phyloP scores from a whole-genome alignment of 78 protist genomes.

The Acrasis kona region DNA sequence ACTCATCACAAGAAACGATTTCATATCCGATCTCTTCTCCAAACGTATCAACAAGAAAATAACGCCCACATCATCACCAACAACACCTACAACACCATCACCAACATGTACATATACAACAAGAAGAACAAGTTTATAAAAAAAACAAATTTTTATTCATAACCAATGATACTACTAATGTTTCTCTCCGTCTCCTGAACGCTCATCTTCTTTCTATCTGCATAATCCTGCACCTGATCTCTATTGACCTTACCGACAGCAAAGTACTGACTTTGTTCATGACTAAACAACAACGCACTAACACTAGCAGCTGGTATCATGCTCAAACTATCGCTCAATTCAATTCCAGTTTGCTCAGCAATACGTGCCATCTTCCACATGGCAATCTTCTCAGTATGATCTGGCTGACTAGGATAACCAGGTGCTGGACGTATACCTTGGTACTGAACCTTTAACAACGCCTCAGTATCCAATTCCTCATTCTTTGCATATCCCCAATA shows the following conservation, averaged over 20 bases:
- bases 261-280: conserved; percentile 83
- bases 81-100: too few species aligned
- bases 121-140: too few species aligned
- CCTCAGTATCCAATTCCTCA: conserved; percentile 61
- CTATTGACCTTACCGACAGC: conserved; percentile 87
- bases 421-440: conserved; percentile 97
- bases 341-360: conserved; percentile 26
- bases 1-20: too few species aligned
- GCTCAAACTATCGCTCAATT: conserved; percentile 82
- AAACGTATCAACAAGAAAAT: too few species aligned
- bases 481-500: conserved; percentile 85
- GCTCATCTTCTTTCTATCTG: conserved; percentile 62
- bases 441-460: conserved; percentile 66
- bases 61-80: too few species aligned
- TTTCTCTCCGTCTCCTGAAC: conserved; percentile 67
- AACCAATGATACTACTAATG: conserved; percentile 32
- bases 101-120: too few species aligned
- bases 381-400: conserved; percentile 92
- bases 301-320: conserved; percentile 97
- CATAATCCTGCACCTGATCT: conserved; percentile 92
- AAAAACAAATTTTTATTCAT: too few species aligned
- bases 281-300: conserved; percentile 81
- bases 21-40: too few species aligned
- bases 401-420: conserved; percentile 98
- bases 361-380: conserved; percentile 70